These are phyloP conservation scores for Colletotrichum tofieldiae DNA, from an alignment of 2,329 filamentous ascomycete genomes.

Conservation along the genomic window DNA sequence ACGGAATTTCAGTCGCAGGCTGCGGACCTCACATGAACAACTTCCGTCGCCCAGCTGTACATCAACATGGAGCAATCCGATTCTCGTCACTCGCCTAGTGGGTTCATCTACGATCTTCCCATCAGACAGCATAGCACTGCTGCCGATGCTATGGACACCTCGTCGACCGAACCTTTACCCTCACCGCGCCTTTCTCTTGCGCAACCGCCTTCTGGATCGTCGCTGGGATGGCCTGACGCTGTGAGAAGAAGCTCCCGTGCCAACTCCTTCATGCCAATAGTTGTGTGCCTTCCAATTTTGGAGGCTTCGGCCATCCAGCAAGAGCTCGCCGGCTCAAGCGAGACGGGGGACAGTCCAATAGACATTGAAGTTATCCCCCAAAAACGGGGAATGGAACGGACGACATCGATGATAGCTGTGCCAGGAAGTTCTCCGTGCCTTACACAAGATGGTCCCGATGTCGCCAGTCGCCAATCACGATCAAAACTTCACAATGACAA, in stretches of 20 bases:
- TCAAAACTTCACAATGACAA: neutral
- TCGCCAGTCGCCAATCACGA: no score
- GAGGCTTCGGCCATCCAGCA: neutral
- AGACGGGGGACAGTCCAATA: neutral
- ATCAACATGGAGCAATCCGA: neutral
- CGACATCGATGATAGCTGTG: neutral
- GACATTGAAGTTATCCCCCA: neutral
- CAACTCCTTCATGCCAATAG: neutral
- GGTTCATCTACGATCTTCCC: conserved; percentile 34
- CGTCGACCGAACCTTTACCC: neutral
- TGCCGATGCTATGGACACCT: neutral
- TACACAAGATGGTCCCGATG: neutral
- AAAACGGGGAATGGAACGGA: neutral
- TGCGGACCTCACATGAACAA: neutral
- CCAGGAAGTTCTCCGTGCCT: neutral
- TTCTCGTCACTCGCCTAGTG: conserved; percentile 23
- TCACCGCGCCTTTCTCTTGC: neutral
- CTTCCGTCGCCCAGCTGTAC: neutral
- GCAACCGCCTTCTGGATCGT: neutral
- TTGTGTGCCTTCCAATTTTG: neutral
- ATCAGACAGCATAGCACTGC: neutral
- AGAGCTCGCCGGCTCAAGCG: neutral
- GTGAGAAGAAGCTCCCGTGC: neutral
- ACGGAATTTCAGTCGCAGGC: neutral
- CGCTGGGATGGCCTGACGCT: neutral